Evolutionary conservation across 2,329 filamentous ascomycete species (phyloP).

Genomic region (Huntiella savannae): DNA sequence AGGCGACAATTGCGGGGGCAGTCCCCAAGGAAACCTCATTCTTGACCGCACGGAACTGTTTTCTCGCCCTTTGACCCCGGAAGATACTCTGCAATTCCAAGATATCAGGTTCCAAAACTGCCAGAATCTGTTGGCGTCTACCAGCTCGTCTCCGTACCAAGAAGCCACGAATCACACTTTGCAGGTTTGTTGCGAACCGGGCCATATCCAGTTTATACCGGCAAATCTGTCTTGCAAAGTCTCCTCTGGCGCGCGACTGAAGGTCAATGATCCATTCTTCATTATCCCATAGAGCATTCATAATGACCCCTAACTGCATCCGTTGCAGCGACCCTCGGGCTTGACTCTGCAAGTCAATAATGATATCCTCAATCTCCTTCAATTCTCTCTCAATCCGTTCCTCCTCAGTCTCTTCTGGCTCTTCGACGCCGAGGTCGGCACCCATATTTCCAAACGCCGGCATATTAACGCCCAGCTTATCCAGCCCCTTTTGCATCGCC

Average conservation of each 20-base stretch:
- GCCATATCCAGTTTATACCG: slow-evolving; percentile 71
- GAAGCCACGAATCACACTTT: slow-evolving; percentile 60
- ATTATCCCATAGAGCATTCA: slow-evolving; percentile 78
- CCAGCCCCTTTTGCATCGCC: slow-evolving; percentile 87
- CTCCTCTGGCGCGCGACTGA: slow-evolving; percentile 72
- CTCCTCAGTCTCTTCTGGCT: slow-evolving; percentile 73
- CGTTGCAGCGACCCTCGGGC: slow-evolving; percentile 63
- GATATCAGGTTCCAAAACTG: slow-evolving; percentile 50
- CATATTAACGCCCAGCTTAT: slow-evolving; percentile 89
- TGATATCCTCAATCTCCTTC: slow-evolving; percentile 49
- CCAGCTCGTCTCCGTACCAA: slow-evolving; percentile 46
- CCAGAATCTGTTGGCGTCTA: slow-evolving; percentile 47
- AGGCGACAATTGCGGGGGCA: slow-evolving; percentile 43
- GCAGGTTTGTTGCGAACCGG: slow-evolving; percentile 57
- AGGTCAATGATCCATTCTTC: slow-evolving; percentile 64
- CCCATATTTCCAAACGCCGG: slow-evolving; percentile 96
- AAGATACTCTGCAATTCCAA: slow-evolving; percentile 53
- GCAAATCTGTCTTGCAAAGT: slow-evolving; percentile 68
- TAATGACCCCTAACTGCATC: slow-evolving; percentile 56
- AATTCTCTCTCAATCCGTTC: slow-evolving; percentile 72
- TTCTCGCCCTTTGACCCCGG: slow-evolving; percentile 6
- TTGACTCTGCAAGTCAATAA: slow-evolving; percentile 73
- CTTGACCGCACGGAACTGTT: slow-evolving; percentile 6
- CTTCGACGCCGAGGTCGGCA: slow-evolving; percentile 79
- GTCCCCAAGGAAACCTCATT: slow-evolving; percentile 4